These are phyloP conservation scores for Cercospora sp. DNA, from an alignment of 2,329 filamentous ascomycete species.

Conservation along the genomic window DNA sequence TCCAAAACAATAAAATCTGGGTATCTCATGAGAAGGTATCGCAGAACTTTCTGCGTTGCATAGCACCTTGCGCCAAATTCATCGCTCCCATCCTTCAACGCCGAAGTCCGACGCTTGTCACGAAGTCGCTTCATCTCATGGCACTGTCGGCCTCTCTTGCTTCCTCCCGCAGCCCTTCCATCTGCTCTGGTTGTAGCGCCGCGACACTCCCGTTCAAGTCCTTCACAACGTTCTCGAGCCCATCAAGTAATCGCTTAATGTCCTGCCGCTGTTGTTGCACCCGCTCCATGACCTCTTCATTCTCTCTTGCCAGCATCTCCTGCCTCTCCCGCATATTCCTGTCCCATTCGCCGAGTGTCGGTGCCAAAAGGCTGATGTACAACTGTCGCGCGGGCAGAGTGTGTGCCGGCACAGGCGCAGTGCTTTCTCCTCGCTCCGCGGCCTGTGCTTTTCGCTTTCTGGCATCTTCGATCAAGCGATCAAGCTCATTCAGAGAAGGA, in stretches of 20 bases:
- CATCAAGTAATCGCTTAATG: constrained; percentile 56
- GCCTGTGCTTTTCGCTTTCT: constrained; percentile 52
- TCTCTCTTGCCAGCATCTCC: constrained; percentile 52
- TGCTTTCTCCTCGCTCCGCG: constrained; percentile 38
- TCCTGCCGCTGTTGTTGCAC: constrained; percentile 58
- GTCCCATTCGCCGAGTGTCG: constrained; percentile 55
- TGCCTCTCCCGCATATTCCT: constrained; percentile 53
- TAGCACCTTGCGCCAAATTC: not conserved
- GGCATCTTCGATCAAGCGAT: constrained; percentile 60
- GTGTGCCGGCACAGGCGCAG: constrained; percentile 54
- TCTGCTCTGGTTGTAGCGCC: constrained; percentile 39
- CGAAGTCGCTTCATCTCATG: constrained; percentile 30
- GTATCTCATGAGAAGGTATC: constrained; percentile 9
- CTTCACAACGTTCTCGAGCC: constrained; percentile 57
- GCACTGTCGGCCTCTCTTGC: constrained; percentile 30
- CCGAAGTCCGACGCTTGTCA: not conserved
- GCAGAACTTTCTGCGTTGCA: not conserved
- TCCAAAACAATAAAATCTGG: not conserved
- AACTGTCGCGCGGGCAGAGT: constrained; percentile 58
- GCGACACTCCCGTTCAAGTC: constrained; percentile 56
- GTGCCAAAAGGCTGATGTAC: constrained; percentile 59
- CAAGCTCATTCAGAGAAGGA: constrained; percentile 60
- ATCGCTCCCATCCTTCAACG: not conserved
- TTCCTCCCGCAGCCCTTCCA: constrained; percentile 35
- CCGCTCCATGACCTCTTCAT: constrained; percentile 53